Percentiles rank a stretch among this genome's conserved stretches.
Evolutionary conservation across 2,329 filamentous ascomycete species (phyloP).

Genomic region (Beauveria brongniartii): DNA sequence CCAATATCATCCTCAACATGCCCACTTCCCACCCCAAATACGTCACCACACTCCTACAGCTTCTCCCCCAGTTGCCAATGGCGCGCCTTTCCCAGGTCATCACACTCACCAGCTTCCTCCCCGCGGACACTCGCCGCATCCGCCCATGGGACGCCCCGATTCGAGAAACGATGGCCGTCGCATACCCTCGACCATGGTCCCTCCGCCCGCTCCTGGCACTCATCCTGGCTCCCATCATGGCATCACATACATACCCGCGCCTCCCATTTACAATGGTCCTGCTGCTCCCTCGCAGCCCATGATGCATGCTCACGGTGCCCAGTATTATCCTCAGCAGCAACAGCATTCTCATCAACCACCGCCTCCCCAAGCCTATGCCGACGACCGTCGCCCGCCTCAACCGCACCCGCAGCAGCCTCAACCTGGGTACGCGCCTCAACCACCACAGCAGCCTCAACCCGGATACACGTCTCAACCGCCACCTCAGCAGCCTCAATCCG

Average conservation of each 20-base stretch:
- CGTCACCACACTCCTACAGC: conserved; percentile 75
- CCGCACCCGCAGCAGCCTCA: conserved; percentile 14
- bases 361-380: conserved; percentile 18
- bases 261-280: conserved; percentile 69
- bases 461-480: conserved; percentile 17
- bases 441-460: conserved; percentile 22
- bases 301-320: conserved; percentile 29
- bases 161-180: conserved; percentile 75
- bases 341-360: conserved; percentile 22
- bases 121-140: conserved; percentile 75
- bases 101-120: conserved; percentile 30
- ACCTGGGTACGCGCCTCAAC: conserved; percentile 23
- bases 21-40: conserved; percentile 71
- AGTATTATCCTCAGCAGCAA: conserved; percentile 24
- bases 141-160: conserved; percentile 52
- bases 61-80: conserved; percentile 80
- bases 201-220: conserved; percentile 47
- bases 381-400: conserved; percentile 11
- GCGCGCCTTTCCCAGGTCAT: conserved; percentile 56
- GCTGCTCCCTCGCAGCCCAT: conserved; percentile 32
- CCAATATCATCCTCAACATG: conserved; percentile 58
- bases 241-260: conserved; percentile 79
- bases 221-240: conserved; percentile 31
- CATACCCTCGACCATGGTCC: conserved; percentile 64
- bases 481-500: conserved; percentile 21